A percentile compares a stretch with the other conserved stretches of the same genome.
phyloP scores from a whole-genome alignment of 163 green algal genomes.

The Scenedesmus sp. region DNA sequence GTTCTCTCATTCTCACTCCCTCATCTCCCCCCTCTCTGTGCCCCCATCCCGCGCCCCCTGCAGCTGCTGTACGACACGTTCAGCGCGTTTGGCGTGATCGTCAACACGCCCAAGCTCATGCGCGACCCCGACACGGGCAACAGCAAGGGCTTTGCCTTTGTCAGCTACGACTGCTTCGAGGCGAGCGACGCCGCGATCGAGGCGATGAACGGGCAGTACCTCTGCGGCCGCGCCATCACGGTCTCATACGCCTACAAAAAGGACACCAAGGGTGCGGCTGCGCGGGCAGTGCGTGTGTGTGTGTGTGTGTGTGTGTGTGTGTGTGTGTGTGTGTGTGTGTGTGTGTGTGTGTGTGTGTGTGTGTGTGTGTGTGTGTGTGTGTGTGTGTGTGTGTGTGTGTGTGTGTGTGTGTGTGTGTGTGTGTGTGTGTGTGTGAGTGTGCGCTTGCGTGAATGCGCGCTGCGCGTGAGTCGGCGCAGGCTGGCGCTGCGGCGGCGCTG shows the following conservation, averaged over 20 bases:
- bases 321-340: neutral
- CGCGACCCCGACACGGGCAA: constrained; percentile 94
- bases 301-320: neutral
- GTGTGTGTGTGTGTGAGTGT: neutral
- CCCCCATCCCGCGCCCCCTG: neutral
- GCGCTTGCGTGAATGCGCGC: neutral
- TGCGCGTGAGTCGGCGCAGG: no score
- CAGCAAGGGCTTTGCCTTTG: constrained; percentile 96
- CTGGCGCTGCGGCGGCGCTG: no score
- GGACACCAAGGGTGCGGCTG: constrained; percentile 82
- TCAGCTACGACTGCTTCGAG: constrained; percentile 91
- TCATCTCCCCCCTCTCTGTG: neutral
- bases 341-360: constrained; percentile 2
- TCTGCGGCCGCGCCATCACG: constrained; percentile 94
- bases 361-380: constrained; percentile 5
- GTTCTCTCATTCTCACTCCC: no score
- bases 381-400: neutral
- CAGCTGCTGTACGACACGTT: constrained; percentile 99
- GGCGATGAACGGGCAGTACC: constrained; percentile 97
- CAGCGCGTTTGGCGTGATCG: constrained; percentile 96
- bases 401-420: neutral
- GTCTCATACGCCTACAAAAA: constrained; percentile 98
- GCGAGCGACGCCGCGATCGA: constrained; percentile 93
- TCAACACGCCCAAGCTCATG: constrained; percentile 97
- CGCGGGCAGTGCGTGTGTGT: neutral